These are phyloP conservation scores for Irpex sp. DNA, from an alignment of 1,284 basidiomycete genomes.

Conservation along the genomic window DNA sequence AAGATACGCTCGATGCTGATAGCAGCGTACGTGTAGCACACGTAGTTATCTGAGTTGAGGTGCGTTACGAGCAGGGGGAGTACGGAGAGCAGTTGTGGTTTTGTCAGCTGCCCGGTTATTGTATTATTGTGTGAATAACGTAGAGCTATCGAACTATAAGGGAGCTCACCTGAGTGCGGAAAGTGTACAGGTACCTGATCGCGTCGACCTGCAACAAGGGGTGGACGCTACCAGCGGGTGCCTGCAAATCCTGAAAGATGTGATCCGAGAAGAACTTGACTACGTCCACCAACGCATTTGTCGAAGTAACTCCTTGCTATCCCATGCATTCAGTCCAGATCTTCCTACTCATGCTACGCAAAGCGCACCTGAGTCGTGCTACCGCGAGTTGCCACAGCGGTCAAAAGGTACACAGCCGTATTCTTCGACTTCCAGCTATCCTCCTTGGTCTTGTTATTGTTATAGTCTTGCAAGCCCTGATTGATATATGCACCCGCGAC, in stretches of 20 bases:
- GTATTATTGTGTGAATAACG: neutral
- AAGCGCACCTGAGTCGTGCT: slow-evolving; percentile 72
- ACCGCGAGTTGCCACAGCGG: slow-evolving; percentile 86
- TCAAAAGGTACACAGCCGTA: slow-evolving; percentile 92
- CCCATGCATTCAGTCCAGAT: slow-evolving; percentile 1
- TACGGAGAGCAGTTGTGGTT: slow-evolving; percentile 90
- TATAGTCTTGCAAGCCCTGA: slow-evolving; percentile 65
- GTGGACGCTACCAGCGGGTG: slow-evolving; percentile 64
- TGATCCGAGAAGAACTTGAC: slow-evolving; percentile 95
- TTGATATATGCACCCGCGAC: slow-evolving; percentile 85
- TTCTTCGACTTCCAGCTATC: slow-evolving; percentile 94
- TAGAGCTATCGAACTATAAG: neutral
- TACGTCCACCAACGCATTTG: slow-evolving; percentile 90
- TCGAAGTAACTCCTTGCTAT: slow-evolving; percentile 89
- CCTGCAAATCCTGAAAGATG: slow-evolving; percentile 86
- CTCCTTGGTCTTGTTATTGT: slow-evolving; percentile 50
- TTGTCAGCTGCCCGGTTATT: slow-evolving; percentile 66
- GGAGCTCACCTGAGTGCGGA: slow-evolving; percentile 81
- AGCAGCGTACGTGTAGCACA: slow-evolving; percentile 86
- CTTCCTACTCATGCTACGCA: neutral
- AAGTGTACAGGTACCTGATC: slow-evolving; percentile 91
- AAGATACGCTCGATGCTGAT: slow-evolving; percentile 89
- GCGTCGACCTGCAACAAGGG: slow-evolving; percentile 95
- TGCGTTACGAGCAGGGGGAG: slow-evolving; percentile 88
- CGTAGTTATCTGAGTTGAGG: slow-evolving; percentile 78